phyloP scores from a whole-genome alignment of 148 eudicot genomes.

The Cornus kousa region DNA sequence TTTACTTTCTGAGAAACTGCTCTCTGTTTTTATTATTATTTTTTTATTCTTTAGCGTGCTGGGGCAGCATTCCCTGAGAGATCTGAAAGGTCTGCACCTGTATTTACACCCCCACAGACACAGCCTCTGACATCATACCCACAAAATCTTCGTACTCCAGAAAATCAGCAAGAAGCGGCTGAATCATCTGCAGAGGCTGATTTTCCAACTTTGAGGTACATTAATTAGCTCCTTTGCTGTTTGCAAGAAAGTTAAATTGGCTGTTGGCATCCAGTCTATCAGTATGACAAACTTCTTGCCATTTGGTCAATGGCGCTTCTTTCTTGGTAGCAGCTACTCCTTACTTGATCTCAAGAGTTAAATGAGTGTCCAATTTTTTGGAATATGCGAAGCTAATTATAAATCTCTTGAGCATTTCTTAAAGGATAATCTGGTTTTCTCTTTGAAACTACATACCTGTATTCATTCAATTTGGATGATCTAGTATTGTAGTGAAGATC shows the following conservation, averaged over 20 bases:
- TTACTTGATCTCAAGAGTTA: background rate
- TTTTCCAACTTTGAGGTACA: conserved; percentile 78
- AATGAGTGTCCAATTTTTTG: background rate
- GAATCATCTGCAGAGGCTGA: conserved; percentile 80
- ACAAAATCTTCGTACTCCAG: conserved; percentile 56
- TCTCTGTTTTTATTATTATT: too few relatives aligned
- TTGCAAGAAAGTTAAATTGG: background rate
- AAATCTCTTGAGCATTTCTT: background rate
- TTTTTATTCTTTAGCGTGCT: conserved; percentile 52
- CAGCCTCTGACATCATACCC: conserved; percentile 82
- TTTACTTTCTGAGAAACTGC: too few relatives aligned
- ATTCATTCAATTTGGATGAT: too few relatives aligned
- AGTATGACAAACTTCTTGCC: background rate
- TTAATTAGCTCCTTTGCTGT: background rate
- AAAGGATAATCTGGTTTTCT: too few relatives aligned
- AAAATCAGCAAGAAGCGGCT: conserved; percentile 47
- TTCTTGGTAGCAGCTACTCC: background rate
- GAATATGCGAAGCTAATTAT: background rate
- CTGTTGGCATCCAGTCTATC: background rate
- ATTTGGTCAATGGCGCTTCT: background rate
- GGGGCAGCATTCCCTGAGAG: conserved; percentile 93
- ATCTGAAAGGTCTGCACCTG: conserved; percentile 78
- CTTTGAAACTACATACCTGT: too few relatives aligned
- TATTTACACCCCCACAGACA: conserved; percentile 91
- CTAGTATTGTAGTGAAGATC: too few relatives aligned